phyloP scores from a whole-genome alignment of 2,329 filamentous ascomycete species.

The Pezicula rhizophila region DNA sequence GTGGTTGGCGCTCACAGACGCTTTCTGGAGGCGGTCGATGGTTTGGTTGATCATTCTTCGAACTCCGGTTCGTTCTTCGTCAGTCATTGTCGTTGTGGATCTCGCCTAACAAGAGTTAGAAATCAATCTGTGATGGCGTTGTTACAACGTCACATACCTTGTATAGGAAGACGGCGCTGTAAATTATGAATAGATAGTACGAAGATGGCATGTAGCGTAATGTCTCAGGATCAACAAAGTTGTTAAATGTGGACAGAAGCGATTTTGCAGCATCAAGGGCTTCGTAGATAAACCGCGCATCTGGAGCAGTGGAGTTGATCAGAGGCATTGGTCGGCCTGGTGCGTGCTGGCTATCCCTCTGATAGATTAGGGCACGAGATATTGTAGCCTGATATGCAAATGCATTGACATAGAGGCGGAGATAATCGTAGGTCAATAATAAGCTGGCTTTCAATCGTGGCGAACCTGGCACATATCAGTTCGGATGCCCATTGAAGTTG shows the following conservation, averaged over 20 bases:
- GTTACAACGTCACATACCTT: conserved; percentile 49
- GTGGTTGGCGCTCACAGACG: conserved; percentile 51
- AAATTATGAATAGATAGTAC: conserved; percentile 57
- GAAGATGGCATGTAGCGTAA: conserved; percentile 60
- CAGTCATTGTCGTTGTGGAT: conserved; percentile 26
- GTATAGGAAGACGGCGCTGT: conserved; percentile 59
- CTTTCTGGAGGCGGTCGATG: conserved; percentile 52
- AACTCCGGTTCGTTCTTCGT: conserved; percentile 43
- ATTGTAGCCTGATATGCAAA: conserved; percentile 71
- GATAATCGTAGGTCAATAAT: conserved; percentile 65
- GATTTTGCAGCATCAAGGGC: conserved; percentile 59
- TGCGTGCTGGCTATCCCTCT: conserved; percentile 32
- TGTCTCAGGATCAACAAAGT: conserved; percentile 50
- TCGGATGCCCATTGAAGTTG: not conserved
- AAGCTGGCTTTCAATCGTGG: conserved; percentile 61
- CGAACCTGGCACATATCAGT: conserved; percentile 39
- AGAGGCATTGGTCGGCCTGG: conserved; percentile 25
- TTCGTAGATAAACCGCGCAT: conserved; percentile 62
- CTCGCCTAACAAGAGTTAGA: conserved; percentile 8
- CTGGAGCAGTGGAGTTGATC: conserved; percentile 47
- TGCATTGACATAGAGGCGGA: conserved; percentile 67
- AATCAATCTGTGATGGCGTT: conserved; percentile 40
- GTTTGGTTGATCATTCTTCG: conserved; percentile 52
- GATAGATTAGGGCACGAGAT: conserved; percentile 35
- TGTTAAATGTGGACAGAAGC: conserved; percentile 53